These are phyloP conservation scores for Penicillium sp. DNA, from an alignment of 2,329 filamentous ascomycete genomes.

Conservation along the genomic window DNA sequence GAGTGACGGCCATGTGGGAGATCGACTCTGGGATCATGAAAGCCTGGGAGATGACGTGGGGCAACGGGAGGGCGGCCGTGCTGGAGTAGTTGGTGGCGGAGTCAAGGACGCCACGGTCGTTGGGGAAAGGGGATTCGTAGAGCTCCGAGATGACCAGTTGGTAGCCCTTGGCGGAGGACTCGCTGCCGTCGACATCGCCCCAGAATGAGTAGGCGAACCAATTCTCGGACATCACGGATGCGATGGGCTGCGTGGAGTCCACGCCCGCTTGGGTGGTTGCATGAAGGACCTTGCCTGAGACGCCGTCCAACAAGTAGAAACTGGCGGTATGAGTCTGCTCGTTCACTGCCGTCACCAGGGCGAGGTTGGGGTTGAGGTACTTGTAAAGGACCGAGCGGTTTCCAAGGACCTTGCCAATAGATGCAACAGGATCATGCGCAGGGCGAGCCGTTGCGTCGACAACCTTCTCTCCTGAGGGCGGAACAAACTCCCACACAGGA, in stretches of 20 bases:
- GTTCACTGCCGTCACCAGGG: slow-evolving; percentile 69
- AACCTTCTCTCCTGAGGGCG: slow-evolving; percentile 65
- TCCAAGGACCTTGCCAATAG: slow-evolving; percentile 89
- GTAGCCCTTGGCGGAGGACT: slow-evolving; percentile 67
- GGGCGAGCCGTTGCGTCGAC: slow-evolving; percentile 66
- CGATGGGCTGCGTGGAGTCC: slow-evolving; percentile 69
- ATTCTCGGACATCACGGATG: slow-evolving; percentile 83
- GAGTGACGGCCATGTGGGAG: slow-evolving; percentile 74
- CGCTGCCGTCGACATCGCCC: slow-evolving; percentile 46
- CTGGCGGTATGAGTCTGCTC: slow-evolving; percentile 56
- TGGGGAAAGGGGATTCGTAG: slow-evolving; percentile 78
- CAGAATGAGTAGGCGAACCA: slow-evolving; percentile 89
- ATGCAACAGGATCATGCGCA: slow-evolving; percentile 81
- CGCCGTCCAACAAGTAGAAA: slow-evolving; percentile 78
- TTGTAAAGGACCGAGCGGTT: slow-evolving; percentile 96
- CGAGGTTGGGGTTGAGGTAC: slow-evolving; percentile 84
- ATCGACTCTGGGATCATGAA: slow-evolving; percentile 80
- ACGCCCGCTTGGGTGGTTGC: slow-evolving; percentile 69
- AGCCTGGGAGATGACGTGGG: slow-evolving; percentile 74
- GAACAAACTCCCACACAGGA: slow-evolving; percentile 70
- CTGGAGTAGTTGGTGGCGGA: slow-evolving; percentile 69
- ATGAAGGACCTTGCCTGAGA: slow-evolving; percentile 77
- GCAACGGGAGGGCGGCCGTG: slow-evolving; percentile 58
- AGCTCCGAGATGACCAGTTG: slow-evolving; percentile 84
- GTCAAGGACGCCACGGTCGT: slow-evolving; percentile 78